phyloP scores from a whole-genome alignment of 2,329 filamentous ascomycete species.

The Talaromyces sp. region DNA sequence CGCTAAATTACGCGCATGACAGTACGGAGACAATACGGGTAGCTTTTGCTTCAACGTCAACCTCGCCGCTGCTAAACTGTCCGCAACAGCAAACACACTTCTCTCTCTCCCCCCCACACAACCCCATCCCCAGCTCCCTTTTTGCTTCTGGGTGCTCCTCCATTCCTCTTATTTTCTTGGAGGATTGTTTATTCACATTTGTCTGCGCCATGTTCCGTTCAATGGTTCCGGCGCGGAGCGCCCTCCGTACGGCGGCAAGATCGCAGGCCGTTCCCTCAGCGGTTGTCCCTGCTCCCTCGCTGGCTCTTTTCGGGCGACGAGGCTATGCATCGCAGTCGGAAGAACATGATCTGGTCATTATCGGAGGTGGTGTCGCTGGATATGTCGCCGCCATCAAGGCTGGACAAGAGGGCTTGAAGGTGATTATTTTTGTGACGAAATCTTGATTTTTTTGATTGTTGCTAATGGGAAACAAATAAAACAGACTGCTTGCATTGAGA shows the following conservation, averaged over 20 bases:
- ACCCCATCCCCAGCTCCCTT: neutral
- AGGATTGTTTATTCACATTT: conserved; percentile 6
- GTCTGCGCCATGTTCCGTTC: conserved; percentile 48
- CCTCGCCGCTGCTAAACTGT: neutral
- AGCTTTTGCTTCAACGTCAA: conserved; percentile 12
- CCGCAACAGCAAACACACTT: neutral
- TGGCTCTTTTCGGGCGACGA: conserved; percentile 51
- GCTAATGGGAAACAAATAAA: neutral
- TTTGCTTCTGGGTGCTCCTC: conserved; percentile 1
- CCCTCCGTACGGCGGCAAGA: conserved; percentile 33
- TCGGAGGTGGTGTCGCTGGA: conserved; percentile 95
- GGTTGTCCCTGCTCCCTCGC: conserved; percentile 31
- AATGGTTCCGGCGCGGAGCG: conserved; percentile 47
- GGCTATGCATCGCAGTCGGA: conserved; percentile 46
- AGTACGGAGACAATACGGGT: conserved; percentile 10
- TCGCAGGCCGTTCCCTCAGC: conserved; percentile 31
- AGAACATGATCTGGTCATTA: conserved; percentile 95
- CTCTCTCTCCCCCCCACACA: neutral
- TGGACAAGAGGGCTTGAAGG: conserved; percentile 94
- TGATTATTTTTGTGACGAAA: conserved; percentile 33
- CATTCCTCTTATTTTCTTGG: neutral
- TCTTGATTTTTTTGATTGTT: neutral
- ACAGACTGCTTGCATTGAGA: conserved; percentile 95
- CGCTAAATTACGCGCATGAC: conserved; percentile 4
- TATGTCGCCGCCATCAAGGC: conserved; percentile 99